Evolutionary conservation across 2,329 filamentous ascomycete genomes (phyloP), one percentile per base, ranked within the genome.

Genomic region (Arthroderma sp.): DNA sequence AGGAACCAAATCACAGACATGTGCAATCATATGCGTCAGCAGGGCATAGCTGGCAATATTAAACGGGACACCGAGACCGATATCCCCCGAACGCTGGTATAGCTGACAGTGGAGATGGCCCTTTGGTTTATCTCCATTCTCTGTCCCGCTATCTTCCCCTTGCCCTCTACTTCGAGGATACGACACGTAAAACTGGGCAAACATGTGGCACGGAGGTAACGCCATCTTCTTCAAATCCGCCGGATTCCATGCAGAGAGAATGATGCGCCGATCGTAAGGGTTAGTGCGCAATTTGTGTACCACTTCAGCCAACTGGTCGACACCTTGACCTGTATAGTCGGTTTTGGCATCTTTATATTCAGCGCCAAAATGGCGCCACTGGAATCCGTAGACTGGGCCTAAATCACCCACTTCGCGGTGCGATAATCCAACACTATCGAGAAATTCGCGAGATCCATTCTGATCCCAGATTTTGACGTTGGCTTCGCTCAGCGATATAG

Each of bases 391-490:
- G 0, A 96, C 88, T 29, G 91, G 91, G 0, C 91, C 91, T 0
- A 98, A 72, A 58, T 98, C 91, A 52, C 91, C 91, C 15, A 81
- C 83, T 43, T 78, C 85, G 48, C 89, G 85, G 60, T 94, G 80
- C 0, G 73, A 71, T 5, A 96, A 75, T 0, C 89, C 89, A 1
- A 91, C 75, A 50, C 72, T 80, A 68, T 98, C 89, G 33, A 98
- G 83, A 63, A 83, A 96, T 58, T 80, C 83, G 55, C 91, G 84
- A 39, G 82, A 87, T 37, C 89, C 91, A 61, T 98, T 98, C 56
- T 88, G 89, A 61, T 98, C 91, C 91, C 91, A 98, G 62, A 98
- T 98, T 66, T 93, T 93, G 57, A 98, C 80, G 29, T 87, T 86
- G 1, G 81, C 79, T 8, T 80, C 79, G 48, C 78, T 81, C 3